Percentiles rank a stretch among this genome's conserved stretches.
Conservation (phyloP, 2,329 filamentous ascomycete species). For the Monilinia vaccinii-corymbosi region DNA sequence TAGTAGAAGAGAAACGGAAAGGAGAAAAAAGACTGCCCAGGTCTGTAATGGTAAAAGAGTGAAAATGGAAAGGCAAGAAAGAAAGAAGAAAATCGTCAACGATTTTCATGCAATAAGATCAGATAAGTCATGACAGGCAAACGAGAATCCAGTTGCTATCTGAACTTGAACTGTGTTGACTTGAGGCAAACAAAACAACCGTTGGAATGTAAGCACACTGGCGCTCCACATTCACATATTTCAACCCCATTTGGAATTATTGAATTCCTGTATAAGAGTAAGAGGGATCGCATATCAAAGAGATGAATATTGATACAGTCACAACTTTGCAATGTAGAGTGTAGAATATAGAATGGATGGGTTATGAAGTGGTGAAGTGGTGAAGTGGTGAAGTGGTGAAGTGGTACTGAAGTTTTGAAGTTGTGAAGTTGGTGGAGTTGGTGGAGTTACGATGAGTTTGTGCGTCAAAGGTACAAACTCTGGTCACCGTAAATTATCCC, state of each 20-base stretch:
- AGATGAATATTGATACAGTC: background rate
- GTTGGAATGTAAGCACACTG: conserved; percentile 6
- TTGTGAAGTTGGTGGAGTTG: background rate
- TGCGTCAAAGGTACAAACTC: background rate
- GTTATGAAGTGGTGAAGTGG: no score
- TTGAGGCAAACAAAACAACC: background rate
- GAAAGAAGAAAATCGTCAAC: conserved; percentile 4
- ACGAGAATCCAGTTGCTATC: background rate
- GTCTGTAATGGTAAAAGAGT: background rate
- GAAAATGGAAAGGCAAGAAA: background rate
- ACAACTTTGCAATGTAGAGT: background rate
- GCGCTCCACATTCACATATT: background rate
- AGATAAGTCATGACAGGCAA: background rate
- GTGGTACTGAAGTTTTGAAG: no score
- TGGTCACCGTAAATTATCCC: background rate
- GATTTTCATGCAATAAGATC: background rate
- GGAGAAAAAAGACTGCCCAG: background rate
- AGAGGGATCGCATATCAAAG: no score
- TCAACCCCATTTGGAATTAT: background rate
- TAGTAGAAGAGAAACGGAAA: background rate
- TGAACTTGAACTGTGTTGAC: background rate
- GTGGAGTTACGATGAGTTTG: background rate
- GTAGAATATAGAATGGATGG: no score
- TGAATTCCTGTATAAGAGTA: no score
- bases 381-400: no score